Percentiles rank a stretch among this genome's conserved stretches.
These are phyloP conservation scores for Polygonum aviculare DNA, from an alignment of 148 eudicot genomes.

Conservation along the genomic window DNA sequence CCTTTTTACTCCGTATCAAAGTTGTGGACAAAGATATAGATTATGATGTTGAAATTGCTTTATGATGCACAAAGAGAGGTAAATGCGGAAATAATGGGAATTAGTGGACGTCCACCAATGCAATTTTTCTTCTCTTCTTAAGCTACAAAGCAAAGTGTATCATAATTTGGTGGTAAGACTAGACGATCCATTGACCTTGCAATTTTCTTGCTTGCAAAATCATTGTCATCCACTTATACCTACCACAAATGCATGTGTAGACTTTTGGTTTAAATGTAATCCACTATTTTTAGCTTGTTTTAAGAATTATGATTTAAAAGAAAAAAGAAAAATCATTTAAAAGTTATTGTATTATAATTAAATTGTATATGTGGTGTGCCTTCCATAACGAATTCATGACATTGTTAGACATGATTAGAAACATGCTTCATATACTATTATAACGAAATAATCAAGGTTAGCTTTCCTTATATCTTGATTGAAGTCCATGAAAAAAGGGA, in stretches of 20 bases:
- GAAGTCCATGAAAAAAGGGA: too few species aligned
- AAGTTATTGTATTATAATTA: background rate
- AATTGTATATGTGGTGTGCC: background rate
- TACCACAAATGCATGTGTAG: background rate
- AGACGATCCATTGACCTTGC: background rate
- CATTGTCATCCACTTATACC: background rate
- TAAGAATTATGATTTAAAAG: background rate
- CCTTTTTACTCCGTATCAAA: background rate
- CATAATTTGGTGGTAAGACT: background rate
- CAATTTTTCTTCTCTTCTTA: background rate
- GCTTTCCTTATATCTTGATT: too few species aligned
- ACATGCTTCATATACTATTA: too few species aligned
- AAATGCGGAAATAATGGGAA: conserved; percentile 1
- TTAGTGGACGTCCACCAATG: background rate
- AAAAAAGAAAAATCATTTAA: background rate
- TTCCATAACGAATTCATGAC: background rate
- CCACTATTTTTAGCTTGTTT: background rate
- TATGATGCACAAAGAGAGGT: background rate
- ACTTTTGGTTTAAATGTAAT: background rate
- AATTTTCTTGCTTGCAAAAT: background rate
- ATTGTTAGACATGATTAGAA: background rate
- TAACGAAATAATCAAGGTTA: too few species aligned
- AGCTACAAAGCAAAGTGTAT: background rate
- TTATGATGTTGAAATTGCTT: background rate
- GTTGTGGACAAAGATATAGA: background rate